Base-by-base conservation (phyloP, 2,329 filamentous ascomycete species). In the Cyphellophora europaea region DNA sequence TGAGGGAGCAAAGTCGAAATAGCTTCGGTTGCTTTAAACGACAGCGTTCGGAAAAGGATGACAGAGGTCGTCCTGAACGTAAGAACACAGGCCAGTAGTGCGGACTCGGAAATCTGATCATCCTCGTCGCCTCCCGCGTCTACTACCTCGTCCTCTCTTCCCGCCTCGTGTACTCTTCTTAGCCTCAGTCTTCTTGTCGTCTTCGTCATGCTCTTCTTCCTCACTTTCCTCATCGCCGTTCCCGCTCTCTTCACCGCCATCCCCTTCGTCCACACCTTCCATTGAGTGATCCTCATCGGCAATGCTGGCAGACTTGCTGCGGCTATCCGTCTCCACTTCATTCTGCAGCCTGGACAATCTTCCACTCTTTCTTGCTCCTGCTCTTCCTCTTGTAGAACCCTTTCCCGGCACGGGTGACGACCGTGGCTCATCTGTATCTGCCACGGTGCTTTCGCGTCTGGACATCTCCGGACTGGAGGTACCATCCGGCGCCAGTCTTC, bases 21-120 rank as follows among this genome's bases (percentile, higher is more conserved):
- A 84, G 93, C 58, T 94, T 94, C 65, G 76, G 79, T n/a, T 88
- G 83, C 57, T 89, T 89, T 56, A 79, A 73, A 56, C 82, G 79
- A 57, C 65, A 66, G 13, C 73, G 74, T 56, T 51, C 48, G 4
- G 21, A 34, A n/a, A 31, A 18, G 41, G 40, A 49, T 37, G 44
- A 47, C 10, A 38, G 38, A 18, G 33, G 29, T 13, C 35, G 41
- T 15, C 15, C 13, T 14, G 30, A 27, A 31, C 28, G 11, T 32
- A 18, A 32, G 21, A 25, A 19, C n/a, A n/a, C n/a, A n/a, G n/a
- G n/a, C n/a, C n/a, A 17, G 14, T 6, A 6, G 18, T n/a, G 8
- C 21, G 21, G 8, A 25, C n/a, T 25, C 10, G 30, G n/a, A 32
- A 23, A 32, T 18, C 10, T 4, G 58, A 59, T 3, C 61, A 3